Conservation (phyloP, 371 early-diverging fungal species). For the Funneliformis caledonium region DNA sequence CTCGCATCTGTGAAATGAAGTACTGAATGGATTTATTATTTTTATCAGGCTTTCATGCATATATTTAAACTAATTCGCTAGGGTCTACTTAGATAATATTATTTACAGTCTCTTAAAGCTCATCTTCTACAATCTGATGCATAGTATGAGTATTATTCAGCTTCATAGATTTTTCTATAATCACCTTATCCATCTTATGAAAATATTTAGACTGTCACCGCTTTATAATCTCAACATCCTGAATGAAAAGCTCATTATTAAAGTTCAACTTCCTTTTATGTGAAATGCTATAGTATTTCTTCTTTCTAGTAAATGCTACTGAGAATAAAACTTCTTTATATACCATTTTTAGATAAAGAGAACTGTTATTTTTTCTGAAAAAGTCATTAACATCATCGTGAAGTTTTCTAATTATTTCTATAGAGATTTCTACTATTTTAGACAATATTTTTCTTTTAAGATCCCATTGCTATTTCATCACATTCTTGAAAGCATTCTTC, state of each 20-base stretch:
- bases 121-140: neutral
- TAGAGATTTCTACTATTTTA: slow-evolving; percentile 37
- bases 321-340: too few species aligned
- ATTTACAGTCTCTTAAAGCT: neutral
- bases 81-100: neutral
- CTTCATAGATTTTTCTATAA: neutral
- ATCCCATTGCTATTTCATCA: slow-evolving; percentile 1
- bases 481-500: slow-evolving; percentile 30
- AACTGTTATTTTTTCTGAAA: neutral
- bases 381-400: slow-evolving; percentile 11
- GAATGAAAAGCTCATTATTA: too few species aligned
- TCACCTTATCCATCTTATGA: too few species aligned
- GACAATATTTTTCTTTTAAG: slow-evolving; percentile 23
- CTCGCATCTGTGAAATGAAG: neutral
- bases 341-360: too few species aligned
- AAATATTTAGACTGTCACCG: too few species aligned
- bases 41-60: neutral
- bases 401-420: slow-evolving; percentile 13
- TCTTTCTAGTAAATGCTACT: too few species aligned
- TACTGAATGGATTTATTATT: neutral
- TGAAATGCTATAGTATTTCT: too few species aligned
- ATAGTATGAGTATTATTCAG: neutral
- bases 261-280: too few species aligned
- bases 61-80: neutral
- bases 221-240: too few species aligned